Base-by-base conservation (phyloP, 2,329 filamentous ascomycete species). In the Microsporum ferrugineum region DNA sequence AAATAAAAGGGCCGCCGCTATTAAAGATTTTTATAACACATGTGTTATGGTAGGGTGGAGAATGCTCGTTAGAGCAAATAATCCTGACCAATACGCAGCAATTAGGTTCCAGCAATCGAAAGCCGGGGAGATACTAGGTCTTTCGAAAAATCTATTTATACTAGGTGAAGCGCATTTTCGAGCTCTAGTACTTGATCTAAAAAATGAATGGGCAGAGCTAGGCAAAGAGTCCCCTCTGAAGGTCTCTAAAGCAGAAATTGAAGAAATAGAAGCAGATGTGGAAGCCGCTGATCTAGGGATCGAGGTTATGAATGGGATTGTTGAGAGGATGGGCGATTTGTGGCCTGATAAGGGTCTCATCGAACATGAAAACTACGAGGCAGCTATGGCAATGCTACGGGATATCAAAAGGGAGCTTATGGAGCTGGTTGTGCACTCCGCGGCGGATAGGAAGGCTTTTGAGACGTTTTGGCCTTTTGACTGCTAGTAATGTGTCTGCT, bases 121-220 rank as follows among this genome's bases (percentile, higher is more conserved):
- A 38, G 61, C 67, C 0, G 70, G 66, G 23, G 65, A 69, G 12
- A 53, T 71, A 49, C 67, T 71, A 27, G 69, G 68, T 58, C 69
- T 71, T 63, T 66, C 65, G 6, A 67, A 68, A 39, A 66, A 64
- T 1, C 68, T 71, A 64, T 71, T 70, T n/a, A 64, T 69, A 62
- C 70, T 69, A 58, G 67, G 69, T 53, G 69, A 71, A 63, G 65
- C 67, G 39, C 69, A 71, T 29, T 71, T 71, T 55, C 38, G 31
- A 8, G 33, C 29, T 39, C 38, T 38, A 7, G 17, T 33, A 10
- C 8, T 43, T 17, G 57, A 39, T 58, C 36, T 43, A 45, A 39
- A 14, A 43, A 27, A 45, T 49, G 45, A 49, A 23, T 49, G 31
- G 31, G 33, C 14, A 38, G 14, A 39, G 4, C 14, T 17, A 10